A percentile compares a stretch with the other conserved stretches of the same genome.
Evolutionary conservation across 2,329 filamentous ascomycete genomes (phyloP).

Genomic region (Phaeosphaeria sp.): DNA sequence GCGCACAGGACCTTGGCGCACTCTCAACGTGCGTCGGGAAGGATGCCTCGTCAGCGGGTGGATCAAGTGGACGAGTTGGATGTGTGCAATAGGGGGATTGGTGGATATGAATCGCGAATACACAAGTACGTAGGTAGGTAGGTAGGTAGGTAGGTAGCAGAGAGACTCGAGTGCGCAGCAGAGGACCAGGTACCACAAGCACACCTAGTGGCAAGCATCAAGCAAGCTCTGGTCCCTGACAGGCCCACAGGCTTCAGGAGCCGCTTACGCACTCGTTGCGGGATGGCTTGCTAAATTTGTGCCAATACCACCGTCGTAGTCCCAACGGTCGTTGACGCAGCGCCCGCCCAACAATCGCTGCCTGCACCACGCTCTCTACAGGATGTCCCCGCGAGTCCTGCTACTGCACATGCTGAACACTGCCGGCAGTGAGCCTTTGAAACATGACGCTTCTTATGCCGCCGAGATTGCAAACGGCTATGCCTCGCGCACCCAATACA

Average conservation of each 20-base stretch:
- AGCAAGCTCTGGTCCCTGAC: conserved; percentile 13
- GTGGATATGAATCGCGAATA: conserved; percentile 5
- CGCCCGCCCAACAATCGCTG: conserved; percentile 2
- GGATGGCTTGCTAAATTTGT: conserved; percentile 34
- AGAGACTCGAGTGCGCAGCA: neutral
- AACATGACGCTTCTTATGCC: neutral
- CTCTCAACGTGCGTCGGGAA: conserved; percentile 13
- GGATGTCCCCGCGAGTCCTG: neutral
- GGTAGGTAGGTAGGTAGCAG: conserved; percentile 14
- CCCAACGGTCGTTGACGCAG: conserved; percentile 2
- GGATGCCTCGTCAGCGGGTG: conserved; percentile 6
- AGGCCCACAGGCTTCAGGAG: conserved; percentile 14
- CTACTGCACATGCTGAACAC: neutral
- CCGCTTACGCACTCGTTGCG: conserved; percentile 28
- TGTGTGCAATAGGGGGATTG: neutral
- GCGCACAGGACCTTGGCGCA: conserved; percentile 25
- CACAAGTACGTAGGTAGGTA: conserved; percentile 2
- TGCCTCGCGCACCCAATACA: conserved; percentile 5
- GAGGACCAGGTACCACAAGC: neutral
- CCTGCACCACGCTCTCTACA: neutral
- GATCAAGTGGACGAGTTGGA: neutral
- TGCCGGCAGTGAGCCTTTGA: neutral
- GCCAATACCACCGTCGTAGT: conserved; percentile 2
- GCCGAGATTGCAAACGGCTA: conserved; percentile 6
- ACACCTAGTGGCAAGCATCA: neutral